Evolutionary conservation across 1,284 basidiomycete species (phyloP).

Genomic region (Moesziomyces parantarcticus): DNA sequence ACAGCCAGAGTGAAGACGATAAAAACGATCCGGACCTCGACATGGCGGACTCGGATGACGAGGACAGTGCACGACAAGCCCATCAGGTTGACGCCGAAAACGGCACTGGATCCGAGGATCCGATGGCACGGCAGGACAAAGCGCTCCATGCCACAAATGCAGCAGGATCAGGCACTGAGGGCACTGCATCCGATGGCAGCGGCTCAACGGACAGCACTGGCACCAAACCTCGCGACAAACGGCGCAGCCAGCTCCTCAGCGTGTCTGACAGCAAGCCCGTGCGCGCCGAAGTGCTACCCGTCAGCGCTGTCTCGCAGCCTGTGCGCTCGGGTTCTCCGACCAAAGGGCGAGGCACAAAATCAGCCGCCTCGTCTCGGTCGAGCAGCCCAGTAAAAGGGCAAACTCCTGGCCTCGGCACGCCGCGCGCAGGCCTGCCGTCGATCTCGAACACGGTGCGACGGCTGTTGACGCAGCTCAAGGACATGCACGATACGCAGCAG

Average conservation of each 20-base stretch:
- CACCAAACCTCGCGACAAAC: constrained; percentile 19
- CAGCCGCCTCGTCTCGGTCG: constrained; percentile 37
- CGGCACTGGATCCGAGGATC: neutral
- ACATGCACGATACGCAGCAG: constrained; percentile 87
- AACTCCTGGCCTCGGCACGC: neutral
- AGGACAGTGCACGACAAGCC: constrained; percentile 55
- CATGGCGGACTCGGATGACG: constrained; percentile 38
- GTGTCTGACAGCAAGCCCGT: constrained; percentile 67
- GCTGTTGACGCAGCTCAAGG: constrained; percentile 82
- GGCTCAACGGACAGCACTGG: constrained; percentile 18
- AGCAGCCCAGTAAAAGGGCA: constrained; percentile 43
- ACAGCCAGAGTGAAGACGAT: constrained; percentile 54
- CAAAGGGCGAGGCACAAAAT: constrained; percentile 19
- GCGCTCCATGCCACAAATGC: constrained; percentile 21
- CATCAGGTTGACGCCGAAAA: constrained; percentile 54
- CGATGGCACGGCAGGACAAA: constrained; percentile 8
- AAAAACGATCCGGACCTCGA: constrained; percentile 37
- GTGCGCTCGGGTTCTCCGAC: constrained; percentile 16
- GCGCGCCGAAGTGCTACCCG: constrained; percentile 45
- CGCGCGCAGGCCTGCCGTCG: constrained; percentile 25
- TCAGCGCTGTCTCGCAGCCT: constrained; percentile 49
- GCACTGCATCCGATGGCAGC: constrained; percentile 18
- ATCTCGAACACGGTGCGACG: constrained; percentile 79
- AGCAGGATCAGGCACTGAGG: constrained; percentile 16
- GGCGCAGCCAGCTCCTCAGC: constrained; percentile 35